Base-by-base conservation (phyloP, 2,329 filamentous ascomycete genomes). In the Madurella fahalii region DNA sequence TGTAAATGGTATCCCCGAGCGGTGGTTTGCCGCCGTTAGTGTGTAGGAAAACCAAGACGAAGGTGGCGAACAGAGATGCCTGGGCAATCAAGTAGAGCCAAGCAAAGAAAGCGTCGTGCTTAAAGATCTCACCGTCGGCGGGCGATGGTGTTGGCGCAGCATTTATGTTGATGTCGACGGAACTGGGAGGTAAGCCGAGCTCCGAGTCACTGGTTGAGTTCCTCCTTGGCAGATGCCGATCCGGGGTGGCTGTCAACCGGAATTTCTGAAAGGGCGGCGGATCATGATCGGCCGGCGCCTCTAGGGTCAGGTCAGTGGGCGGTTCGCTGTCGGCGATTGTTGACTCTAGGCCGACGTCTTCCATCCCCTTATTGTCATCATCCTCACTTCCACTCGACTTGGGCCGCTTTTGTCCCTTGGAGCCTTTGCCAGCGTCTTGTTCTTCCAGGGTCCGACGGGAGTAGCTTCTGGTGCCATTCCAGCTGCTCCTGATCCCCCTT, bases 1-100 rank as follows among this genome's bases (percentile, higher is more conserved):
- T 90, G 71, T 99, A 99, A 55, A 99, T 90, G 1, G 93, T 96
- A 70, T 99, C 94, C 13, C 92, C 93, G 53, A 95, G 81, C 1
- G 87, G 86, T 56, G 81, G 80, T 66, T 88, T 88, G 52, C 78
- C 78, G 50, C 78, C 77, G 50, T 75, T 75, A 2, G 93, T 97
- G 67, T 97, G 90, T 40, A 99, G 79, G 77, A 89, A 95, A 20
- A 96, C 87, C 13, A 99, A 79, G 59, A 96, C 85, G 65, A 91
- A 95, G 0, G 91, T 93, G 12, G 93, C 89, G 65, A 97, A 82
- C 66, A 97, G 81, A 40, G 87, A 87, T 44, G 89, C 91, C 50
- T 95, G 74, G 34, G 85, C 85, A 64, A 97, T 94, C 46, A 95
- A 74, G 69, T 92, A 99, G 42, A 96, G 78, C 72, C 90, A 92